Evolutionary conservation across 495 filamentous ascomycete species (phyloP).

Genomic region (Penicillium nucicola): DNA sequence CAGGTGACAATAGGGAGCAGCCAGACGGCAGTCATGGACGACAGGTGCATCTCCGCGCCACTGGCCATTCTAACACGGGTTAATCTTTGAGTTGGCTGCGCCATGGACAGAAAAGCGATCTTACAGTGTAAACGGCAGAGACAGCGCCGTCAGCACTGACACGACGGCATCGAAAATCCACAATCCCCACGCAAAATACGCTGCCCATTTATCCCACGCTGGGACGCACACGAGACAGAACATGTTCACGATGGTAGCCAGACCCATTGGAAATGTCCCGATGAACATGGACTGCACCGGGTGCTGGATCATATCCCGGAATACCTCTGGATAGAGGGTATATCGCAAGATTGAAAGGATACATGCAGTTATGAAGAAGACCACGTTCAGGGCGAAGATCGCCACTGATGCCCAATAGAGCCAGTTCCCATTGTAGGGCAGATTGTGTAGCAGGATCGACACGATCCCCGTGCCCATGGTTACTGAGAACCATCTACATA

Average conservation of each 20-base stretch:
- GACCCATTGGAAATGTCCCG: conserved; percentile 61
- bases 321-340: conserved; percentile 55
- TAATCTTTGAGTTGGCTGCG: no score
- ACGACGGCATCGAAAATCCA: conserved; percentile 60
- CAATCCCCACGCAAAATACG: conserved; percentile 46
- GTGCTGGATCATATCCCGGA: conserved; percentile 53
- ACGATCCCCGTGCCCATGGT: conserved; percentile 68
- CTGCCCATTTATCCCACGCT: conserved; percentile 41
- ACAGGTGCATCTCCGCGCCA: conserved; percentile 26
- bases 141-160: conserved; percentile 47
- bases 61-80: conserved; percentile 38
- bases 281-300: conserved; percentile 60
- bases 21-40: conserved; percentile 56
- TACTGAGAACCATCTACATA: conserved; percentile 46
- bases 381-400: conserved; percentile 53
- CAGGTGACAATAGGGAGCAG: conserved; percentile 58
- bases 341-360: conserved; percentile 54
- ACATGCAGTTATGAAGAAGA: conserved; percentile 40
- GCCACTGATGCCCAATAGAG: conserved; percentile 52
- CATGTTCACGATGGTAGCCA: conserved; percentile 62
- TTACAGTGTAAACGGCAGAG: conserved; percentile 56
- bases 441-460: conserved; percentile 54
- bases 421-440: conserved; percentile 54
- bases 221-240: conserved; percentile 53
- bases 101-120: no score